Evolutionary conservation across 202 grass and related monocot genomes (phyloP), one percentile per base, ranked within the genome.

Genomic region (Cymbopogon flexuosus): DNA sequence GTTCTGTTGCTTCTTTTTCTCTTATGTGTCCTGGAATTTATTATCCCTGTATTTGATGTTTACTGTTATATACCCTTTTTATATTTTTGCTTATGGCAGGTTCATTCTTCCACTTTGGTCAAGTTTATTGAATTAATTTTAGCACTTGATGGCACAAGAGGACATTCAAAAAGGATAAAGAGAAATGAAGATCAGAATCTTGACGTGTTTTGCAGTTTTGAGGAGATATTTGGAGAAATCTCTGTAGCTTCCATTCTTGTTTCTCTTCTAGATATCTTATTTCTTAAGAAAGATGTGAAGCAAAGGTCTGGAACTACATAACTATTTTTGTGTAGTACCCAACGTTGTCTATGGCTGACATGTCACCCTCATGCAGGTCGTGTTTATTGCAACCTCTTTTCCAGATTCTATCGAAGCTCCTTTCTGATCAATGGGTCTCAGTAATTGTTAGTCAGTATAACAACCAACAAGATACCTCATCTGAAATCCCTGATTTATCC

Each of bases 251-350:
- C 78, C 70, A n/a, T 93, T 82, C 84, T 98, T 65, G 58, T 91
- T 13, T 88, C 90, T 86, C 84, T 98, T 91, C 77, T 98, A 39
- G 92, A 98, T 78, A 78, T 98, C 76, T 52, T 98, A 33, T 89
- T 91, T 78, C 72, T 91, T 52, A 98, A 91, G 84, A 98, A 94
- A 84, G 84, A 98, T 75, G 24, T 88, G 10, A 56, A 89, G 12
- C 74, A 97, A 81, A 97, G 95, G 95, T 97, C 39, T 61, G 36
- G 10, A 23, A 68, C 41, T 27, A 14, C 45, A 35, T 11, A 58
- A 67, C 8, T 24, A 29, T 22, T 11, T 73, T 54, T 35, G 24
- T 12, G 22, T 10, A 8, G 9, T 47, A 49, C 39, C 13, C 10
- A 42, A 14, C 82, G 51, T 15, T 72, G 1, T 63, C 2, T 92